Evolutionary conservation across 345 rosid genomes (phyloP), one percentile per base, ranked within the genome.

Genomic region (Populus alba): DNA sequence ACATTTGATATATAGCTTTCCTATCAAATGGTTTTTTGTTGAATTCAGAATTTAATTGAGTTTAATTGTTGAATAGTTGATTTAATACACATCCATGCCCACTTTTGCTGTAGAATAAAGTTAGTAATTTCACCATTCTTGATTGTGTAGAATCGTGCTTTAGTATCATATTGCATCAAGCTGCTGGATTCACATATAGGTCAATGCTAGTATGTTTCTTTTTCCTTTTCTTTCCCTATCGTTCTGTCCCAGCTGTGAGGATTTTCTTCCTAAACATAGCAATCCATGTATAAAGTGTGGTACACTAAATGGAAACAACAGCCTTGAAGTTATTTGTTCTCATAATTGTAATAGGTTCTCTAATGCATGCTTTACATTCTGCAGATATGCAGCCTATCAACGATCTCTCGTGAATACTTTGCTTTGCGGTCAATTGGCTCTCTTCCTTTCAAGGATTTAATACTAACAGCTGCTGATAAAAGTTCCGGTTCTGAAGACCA

Each of bases 391-490:
- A 85, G 97, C 83, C 87, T 95, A 73, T 95, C 99, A 73, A 95
- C 99, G 47, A 94, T 94, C 81, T 84, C 85, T 65, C 98, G 97
- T 82, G 98, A 95, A 88, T 95, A 95, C 80, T 71, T 84, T 76
- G 99, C 97, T 77, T 77, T 95, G 62, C 81, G 92, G 81, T 91
- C 95, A 66, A 83, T 95, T 68, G 82, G 90, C 71, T 89, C 92
- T 45, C 97, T 95, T 51, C 97, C 99, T 68, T 95, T 95, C 90
- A 95, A 86, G 91, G 93, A 93, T 88, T 88, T 94, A 80, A 92
- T 95, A 79, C 75, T 95, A 53, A 83, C 81, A 23, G 97, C 92
- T 66, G 72, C 83, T 13, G 92, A 87, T 73, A 84, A 81, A 80
- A 83, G 77, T 77, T 84, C 88, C 74, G 83, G 84, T 66, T 89